A percentile compares a stretch with the other conserved stretches of the same genome.
phyloP scores from a whole-genome alignment of 148 eudicot species.

The Simmondsia chinensis region DNA sequence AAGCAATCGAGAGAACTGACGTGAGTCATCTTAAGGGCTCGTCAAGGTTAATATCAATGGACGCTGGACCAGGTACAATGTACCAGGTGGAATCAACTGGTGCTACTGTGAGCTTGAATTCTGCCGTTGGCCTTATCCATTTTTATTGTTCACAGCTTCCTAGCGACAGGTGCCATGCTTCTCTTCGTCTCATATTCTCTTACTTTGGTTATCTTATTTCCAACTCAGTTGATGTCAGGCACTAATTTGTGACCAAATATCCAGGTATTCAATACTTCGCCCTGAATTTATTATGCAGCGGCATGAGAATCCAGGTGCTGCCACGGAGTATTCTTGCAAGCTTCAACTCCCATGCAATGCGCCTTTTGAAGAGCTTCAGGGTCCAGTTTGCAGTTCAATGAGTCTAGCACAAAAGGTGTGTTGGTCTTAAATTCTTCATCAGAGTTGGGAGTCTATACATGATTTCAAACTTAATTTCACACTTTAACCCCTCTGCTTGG shows the following conservation, averaged over 20 bases:
- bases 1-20: conserved; percentile 96
- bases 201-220: background rate
- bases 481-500: background rate
- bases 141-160: conserved; percentile 96
- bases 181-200: background rate
- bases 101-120: conserved; percentile 95
- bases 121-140: conserved; percentile 94
- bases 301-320: conserved; percentile 73
- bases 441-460: no score
- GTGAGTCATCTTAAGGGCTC: conserved; percentile 77
- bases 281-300: conserved; percentile 93
- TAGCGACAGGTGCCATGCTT: conserved; percentile 65
- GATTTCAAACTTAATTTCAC: background rate
- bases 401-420: conserved; percentile 92
- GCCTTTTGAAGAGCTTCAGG: conserved; percentile 90
- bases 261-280: conserved; percentile 90
- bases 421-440: conserved; percentile 1
- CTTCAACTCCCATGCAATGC: conserved; percentile 99
- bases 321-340: conserved; percentile 88
- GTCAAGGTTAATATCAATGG: conserved; percentile 49
- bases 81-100: conserved; percentile 95
- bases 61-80: conserved; percentile 47
- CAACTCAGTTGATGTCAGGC: no score
- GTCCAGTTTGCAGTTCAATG: conserved; percentile 85
- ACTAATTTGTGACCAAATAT: no score